These are phyloP conservation scores for Epichloe sylvatica DNA, from an alignment of 2,329 filamentous ascomycete genomes.

Conservation along the genomic window DNA sequence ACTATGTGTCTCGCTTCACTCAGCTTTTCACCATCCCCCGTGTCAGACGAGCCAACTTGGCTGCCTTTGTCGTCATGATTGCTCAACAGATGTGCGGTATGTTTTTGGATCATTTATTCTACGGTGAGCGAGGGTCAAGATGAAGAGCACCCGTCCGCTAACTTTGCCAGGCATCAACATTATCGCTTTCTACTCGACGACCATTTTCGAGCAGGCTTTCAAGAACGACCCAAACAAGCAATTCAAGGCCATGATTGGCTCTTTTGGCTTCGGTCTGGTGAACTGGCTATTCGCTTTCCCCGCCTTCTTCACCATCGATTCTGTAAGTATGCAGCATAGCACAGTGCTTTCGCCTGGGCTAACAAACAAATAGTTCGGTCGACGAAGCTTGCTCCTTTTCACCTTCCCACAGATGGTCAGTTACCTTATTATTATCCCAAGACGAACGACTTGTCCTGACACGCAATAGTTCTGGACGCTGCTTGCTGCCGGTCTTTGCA, in stretches of 20 bases:
- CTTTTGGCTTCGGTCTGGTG: slow-evolving; percentile 37
- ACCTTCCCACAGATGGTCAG: slow-evolving; percentile 53
- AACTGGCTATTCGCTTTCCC: slow-evolving; percentile 56
- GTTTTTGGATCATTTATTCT: neutral
- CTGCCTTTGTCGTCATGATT: slow-evolving; percentile 70
- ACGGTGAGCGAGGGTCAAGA: too few species aligned
- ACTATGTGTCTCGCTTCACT: slow-evolving; percentile 33
- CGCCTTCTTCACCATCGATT: slow-evolving; percentile 53
- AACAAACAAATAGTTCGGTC: slow-evolving; percentile 32
- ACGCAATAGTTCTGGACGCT: slow-evolving; percentile 33
- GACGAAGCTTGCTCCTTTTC: slow-evolving; percentile 46
- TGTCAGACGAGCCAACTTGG: slow-evolving; percentile 56
- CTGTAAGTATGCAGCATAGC: slow-evolving; percentile 14
- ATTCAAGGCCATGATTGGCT: slow-evolving; percentile 37
- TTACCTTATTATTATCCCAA: neutral
- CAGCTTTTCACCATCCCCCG: slow-evolving; percentile 54
- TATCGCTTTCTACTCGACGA: slow-evolving; percentile 60
- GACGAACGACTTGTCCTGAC: neutral
- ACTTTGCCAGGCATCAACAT: slow-evolving; percentile 41
- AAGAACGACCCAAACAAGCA: slow-evolving; percentile 22
- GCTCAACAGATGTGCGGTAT: slow-evolving; percentile 53
- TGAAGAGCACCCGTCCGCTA: neutral
- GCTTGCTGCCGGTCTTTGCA: slow-evolving; percentile 28
- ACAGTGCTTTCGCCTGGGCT: neutral
- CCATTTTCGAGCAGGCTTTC: slow-evolving; percentile 44